Evolutionary conservation across 2,329 filamentous ascomycete species (phyloP).

Genomic region (Calycina marina): DNA sequence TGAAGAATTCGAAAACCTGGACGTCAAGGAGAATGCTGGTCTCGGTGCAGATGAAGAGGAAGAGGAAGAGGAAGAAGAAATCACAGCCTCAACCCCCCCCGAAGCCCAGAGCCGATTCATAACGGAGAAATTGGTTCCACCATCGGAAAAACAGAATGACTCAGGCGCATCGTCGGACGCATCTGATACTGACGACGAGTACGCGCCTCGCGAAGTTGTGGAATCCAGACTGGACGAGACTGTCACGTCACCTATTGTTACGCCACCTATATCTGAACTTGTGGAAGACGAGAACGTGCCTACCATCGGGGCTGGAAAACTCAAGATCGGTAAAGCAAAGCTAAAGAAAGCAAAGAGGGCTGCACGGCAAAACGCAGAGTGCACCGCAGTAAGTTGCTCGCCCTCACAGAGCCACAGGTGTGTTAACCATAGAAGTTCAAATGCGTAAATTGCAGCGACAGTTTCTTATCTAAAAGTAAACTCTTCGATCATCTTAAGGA

Average conservation of each 20-base stretch:
- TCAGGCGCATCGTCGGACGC: slow-evolving; percentile 1
- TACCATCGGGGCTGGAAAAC: no score
- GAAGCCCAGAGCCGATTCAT: no score
- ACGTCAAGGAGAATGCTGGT: slow-evolving; percentile 1
- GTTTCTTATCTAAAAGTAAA: slow-evolving; percentile 44
- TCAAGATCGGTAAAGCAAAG: slow-evolving; percentile 35
- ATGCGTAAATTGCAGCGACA: slow-evolving; percentile 40
- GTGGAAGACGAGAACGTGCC: no score
- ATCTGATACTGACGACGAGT: slow-evolving; percentile 19
- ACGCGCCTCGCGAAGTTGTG: slow-evolving; percentile 19
- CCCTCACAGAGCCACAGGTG: no score
- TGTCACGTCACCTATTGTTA: no score
- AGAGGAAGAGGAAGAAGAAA: background rate
- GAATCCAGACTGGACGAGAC: no score
- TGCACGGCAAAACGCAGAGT: slow-evolving; percentile 4
- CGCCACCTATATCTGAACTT: no score
- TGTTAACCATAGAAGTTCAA: slow-evolving; percentile 26
- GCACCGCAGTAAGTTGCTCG: no score
- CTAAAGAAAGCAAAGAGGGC: slow-evolving; percentile 33
- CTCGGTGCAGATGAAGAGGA: background rate
- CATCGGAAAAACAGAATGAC: background rate
- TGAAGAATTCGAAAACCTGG: slow-evolving; percentile 11
- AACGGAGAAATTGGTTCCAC: no score
- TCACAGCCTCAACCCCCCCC: background rate
- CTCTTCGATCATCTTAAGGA: slow-evolving; percentile 49